Percentiles rank a stretch among this genome's conserved stretches.
These are phyloP conservation scores for Crepidotus sp. DNA, from an alignment of 1,284 basidiomycete species.

Conservation along the genomic window DNA sequence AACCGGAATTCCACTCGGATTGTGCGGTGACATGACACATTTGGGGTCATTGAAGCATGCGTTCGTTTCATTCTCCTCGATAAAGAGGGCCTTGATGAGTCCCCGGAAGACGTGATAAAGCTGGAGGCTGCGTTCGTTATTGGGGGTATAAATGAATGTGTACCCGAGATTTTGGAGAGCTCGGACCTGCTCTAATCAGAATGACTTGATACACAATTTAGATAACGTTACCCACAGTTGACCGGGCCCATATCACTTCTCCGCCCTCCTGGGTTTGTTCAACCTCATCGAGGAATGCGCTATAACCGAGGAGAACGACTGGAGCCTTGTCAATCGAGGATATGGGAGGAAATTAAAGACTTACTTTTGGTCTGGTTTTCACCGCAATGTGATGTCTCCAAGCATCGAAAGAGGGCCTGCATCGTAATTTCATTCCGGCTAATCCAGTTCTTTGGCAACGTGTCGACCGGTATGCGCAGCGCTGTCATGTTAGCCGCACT, in stretches of 20 bases:
- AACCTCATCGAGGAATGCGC: neutral
- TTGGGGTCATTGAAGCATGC: conserved; percentile 14
- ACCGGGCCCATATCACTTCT: conserved; percentile 7
- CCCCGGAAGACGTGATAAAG: conserved; percentile 17
- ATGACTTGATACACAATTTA: neutral
- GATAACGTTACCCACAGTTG: conserved; percentile 1
- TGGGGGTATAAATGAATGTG: conserved; percentile 5
- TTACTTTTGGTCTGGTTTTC: conserved; percentile 9
- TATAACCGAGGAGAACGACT: neutral
- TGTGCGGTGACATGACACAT: conserved; percentile 10
- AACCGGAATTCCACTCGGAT: conserved; percentile 24
- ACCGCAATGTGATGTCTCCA: neutral
- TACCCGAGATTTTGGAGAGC: conserved; percentile 4
- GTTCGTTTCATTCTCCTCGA: conserved; percentile 10
- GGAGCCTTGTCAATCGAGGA: no score
- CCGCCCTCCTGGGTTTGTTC: conserved; percentile 1
- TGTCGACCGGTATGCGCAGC: conserved; percentile 1
- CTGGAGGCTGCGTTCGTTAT: conserved; percentile 3
- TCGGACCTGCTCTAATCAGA: conserved; percentile 1
- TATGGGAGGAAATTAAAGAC: neutral
- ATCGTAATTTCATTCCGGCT: conserved; percentile 8
- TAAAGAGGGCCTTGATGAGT: conserved; percentile 17
- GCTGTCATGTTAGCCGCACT: neutral
- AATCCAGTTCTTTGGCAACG: conserved; percentile 4
- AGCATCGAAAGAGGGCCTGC: conserved; percentile 2